A percentile compares a stretch with the other conserved stretches of the same genome.
Evolutionary conservation across 331 rosid species (phyloP).

Genomic region (Cydonia oblonga): DNA sequence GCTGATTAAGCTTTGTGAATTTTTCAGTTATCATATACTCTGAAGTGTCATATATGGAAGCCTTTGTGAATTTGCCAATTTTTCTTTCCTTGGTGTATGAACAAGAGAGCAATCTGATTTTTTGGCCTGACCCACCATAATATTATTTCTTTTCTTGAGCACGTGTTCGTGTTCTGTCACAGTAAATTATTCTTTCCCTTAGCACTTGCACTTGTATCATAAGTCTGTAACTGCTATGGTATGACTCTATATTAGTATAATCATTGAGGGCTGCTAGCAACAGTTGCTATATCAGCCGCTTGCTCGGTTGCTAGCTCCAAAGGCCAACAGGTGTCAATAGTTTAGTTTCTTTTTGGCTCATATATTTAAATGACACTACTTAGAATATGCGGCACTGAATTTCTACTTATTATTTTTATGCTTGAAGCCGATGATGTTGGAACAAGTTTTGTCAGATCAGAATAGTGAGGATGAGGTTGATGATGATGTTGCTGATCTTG

Average conservation of each 20-base stretch:
- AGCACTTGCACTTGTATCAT: neutral
- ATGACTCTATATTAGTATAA: neutral
- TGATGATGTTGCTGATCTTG: slow-evolving; percentile 79
- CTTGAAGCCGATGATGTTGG: slow-evolving; percentile 65
- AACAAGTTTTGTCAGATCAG: slow-evolving; percentile 74
- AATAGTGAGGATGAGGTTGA: slow-evolving; percentile 93
- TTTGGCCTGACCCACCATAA: neutral
- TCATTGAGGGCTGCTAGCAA: neutral
- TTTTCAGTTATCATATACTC: neutral
- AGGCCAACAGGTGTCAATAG: neutral
- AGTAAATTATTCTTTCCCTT: neutral
- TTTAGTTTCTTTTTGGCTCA: neutral
- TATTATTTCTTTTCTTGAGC: neutral
- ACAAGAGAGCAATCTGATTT: neutral
- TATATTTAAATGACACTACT: neutral
- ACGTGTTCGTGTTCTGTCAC: neutral
- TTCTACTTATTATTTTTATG: slow-evolving; percentile 16
- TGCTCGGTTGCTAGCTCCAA: neutral
- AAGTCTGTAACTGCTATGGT: neutral
- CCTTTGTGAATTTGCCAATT: neutral
- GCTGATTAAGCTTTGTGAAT: neutral
- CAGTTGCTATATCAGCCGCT: neutral
- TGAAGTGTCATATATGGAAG: neutral
- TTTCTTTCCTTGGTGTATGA: neutral
- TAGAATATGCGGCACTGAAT: neutral